A percentile compares a stretch with the other conserved stretches of the same genome.
Evolutionary conservation across 208 protist genomes (phyloP).

Genomic region (Leishmania martiniquensis): DNA sequence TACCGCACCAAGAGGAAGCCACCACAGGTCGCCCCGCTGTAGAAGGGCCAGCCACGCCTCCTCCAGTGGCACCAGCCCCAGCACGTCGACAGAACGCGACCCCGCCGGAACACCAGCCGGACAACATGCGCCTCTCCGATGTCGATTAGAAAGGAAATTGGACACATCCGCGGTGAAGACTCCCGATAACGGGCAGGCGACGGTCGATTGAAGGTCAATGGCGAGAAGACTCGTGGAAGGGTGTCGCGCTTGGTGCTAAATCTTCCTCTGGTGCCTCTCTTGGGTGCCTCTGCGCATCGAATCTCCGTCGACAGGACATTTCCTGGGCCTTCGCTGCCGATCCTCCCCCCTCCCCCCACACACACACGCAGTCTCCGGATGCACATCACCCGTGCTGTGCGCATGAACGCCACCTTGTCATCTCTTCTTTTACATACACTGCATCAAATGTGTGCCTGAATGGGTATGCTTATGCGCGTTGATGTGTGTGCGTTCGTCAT

Average conservation of each 20-base stretch:
- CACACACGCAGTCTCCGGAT: neutral
- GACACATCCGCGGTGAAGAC: too few species aligned
- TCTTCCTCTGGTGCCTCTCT: neutral
- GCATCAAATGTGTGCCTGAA: neutral
- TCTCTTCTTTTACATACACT: neutral
- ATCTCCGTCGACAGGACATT: too few species aligned
- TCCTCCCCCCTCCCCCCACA: too few species aligned
- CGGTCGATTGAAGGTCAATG: neutral
- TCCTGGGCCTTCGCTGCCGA: too few species aligned
- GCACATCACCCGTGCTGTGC: neutral
- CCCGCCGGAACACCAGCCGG: conserved; percentile 21
- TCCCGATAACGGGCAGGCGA: neutral
- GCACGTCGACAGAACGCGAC: neutral
- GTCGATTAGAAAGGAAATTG: conserved; percentile 30
- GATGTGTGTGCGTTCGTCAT: neutral
- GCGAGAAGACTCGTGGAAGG: neutral
- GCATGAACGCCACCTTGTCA: neutral
- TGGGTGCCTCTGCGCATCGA: conserved; percentile 3
- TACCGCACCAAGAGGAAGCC: conserved; percentile 6
- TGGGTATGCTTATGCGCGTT: neutral
- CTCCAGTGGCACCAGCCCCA: neutral
- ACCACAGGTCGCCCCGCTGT: conserved; percentile 5
- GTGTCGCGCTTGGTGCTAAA: neutral
- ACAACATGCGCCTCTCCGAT: conserved; percentile 39
- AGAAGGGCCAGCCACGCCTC: neutral